A percentile compares a stretch with the other conserved stretches of the same genome.
These are phyloP conservation scores for Xerocomus brunneocitrinus DNA, from an alignment of 768 basidiomycete species.

Conservation along the genomic window DNA sequence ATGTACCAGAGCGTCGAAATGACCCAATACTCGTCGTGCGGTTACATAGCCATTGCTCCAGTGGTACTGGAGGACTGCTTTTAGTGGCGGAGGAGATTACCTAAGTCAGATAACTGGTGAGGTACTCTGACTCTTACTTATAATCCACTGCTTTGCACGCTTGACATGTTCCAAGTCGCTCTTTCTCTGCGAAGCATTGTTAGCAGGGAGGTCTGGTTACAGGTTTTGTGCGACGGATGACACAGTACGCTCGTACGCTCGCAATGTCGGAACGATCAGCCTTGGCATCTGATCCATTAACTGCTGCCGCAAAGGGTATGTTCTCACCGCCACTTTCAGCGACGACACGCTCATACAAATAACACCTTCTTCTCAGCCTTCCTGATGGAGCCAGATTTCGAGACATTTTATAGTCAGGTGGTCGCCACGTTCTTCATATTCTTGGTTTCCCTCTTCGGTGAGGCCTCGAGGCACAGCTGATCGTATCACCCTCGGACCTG, in stretches of 20 bases:
- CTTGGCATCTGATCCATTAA: background rate
- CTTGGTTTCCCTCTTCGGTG: conserved; percentile 61
- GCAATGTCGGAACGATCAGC: background rate
- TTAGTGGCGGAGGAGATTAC: background rate
- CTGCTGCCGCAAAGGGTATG: background rate
- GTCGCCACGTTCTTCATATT: conserved; percentile 43
- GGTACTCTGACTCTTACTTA: background rate
- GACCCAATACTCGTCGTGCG: no score
- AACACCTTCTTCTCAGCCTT: background rate
- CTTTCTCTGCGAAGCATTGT: background rate
- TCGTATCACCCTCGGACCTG: background rate
- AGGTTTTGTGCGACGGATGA: background rate
- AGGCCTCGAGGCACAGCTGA: conserved; percentile 15
- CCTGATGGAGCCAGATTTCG: background rate
- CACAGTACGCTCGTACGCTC: background rate
- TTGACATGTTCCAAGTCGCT: no score
- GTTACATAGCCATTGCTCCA: no score
- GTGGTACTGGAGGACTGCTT: no score
- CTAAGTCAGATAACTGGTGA: background rate
- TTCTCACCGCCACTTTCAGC: background rate
- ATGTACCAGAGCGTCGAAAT: no score
- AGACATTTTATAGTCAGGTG: conserved; percentile 4
- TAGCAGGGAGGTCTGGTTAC: background rate
- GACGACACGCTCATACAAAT: background rate
- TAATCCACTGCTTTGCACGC: background rate